Evolutionary conservation across 1,284 basidiomycete species (phyloP), one percentile per base, ranked within the genome.

Genomic region (Cryptococcus hybrid): DNA sequence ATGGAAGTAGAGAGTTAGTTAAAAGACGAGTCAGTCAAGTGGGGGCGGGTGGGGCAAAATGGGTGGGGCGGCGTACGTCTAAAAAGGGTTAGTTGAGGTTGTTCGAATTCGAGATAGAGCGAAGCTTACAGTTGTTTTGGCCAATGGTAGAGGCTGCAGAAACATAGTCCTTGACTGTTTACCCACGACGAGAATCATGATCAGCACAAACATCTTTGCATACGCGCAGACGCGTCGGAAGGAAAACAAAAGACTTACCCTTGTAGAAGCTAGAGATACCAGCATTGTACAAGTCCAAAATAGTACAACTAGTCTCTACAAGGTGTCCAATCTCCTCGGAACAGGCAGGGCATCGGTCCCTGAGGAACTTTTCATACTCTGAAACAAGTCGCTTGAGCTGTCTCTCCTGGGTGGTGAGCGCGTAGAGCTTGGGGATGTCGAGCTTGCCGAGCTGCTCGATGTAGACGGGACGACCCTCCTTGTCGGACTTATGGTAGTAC

Each of bases 281-380:
- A 55, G 95, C 92, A 72, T 85, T 85, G 58, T 87, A 79, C 60
- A 99, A 85, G 77, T 99, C 95, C 79, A 99, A 85, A 82, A 99
- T 95, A 58, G 95, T 98, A 85, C 94, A 98, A 57, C 87, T 91
- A n/a, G 94, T 98, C 81, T 98, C 94, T 75, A 99, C 88, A 58
- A 90, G 87, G 77, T 94, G 86, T 3, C 92, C 92, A 54, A 82
- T 77, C 7, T 7, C 82, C 43, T 80, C 78, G 1, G 68, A 68
- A 80, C 91, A 94, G 3, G 92, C 90, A 42, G 93, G 91, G 37
- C 97, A 84, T 45, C 92, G 88, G 55, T 87, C 82, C 37, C 76
- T 78, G 65, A 92, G 80, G 81, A 89, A 94, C 72, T 87, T 88
- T 79, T 99, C 95, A 84, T 99, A 99, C 79, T 97, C 94, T 74